phyloP scores from a whole-genome alignment of 2,329 filamentous ascomycete species.

The Lasiodiplodia sp. region DNA sequence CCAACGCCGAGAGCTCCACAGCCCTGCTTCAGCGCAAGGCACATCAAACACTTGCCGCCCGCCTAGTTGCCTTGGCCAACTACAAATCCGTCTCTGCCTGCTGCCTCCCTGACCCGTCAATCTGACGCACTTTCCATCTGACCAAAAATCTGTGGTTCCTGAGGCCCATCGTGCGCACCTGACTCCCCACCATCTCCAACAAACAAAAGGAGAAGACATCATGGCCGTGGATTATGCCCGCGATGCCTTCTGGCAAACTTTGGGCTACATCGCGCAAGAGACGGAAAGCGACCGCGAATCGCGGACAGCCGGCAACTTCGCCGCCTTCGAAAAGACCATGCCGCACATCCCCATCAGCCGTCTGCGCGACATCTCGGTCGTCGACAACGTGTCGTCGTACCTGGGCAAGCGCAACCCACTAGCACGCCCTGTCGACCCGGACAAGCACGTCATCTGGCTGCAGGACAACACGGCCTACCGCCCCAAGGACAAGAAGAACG shows the following conservation, averaged over 20 bases:
- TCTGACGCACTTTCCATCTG: neutral
- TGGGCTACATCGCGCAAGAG: constrained; percentile 5
- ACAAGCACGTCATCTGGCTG: constrained; percentile 82
- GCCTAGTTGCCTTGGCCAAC: neutral
- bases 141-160: neutral
- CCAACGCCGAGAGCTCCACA: neutral
- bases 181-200: neutral
- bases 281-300: constrained; percentile 14
- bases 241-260: constrained; percentile 19
- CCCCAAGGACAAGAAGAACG: constrained; percentile 38
- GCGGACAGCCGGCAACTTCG: constrained; percentile 34
- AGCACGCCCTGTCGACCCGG: constrained; percentile 58
- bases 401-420: constrained; percentile 50
- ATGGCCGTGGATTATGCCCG: constrained; percentile 16
- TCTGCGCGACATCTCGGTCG: constrained; percentile 43
- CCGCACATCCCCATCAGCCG: constrained; percentile 40
- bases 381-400: constrained; percentile 49
- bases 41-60: neutral
- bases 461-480: constrained; percentile 88
- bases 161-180: constrained; percentile 11
- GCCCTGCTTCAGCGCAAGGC: neutral
- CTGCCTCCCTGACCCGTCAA: neutral
- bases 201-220: neutral
- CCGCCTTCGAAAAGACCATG: constrained; percentile 47
- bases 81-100: neutral